Evolutionary conservation across 192 early-diverging fungal species (phyloP).

Genomic region (Mortierella antarctica): DNA sequence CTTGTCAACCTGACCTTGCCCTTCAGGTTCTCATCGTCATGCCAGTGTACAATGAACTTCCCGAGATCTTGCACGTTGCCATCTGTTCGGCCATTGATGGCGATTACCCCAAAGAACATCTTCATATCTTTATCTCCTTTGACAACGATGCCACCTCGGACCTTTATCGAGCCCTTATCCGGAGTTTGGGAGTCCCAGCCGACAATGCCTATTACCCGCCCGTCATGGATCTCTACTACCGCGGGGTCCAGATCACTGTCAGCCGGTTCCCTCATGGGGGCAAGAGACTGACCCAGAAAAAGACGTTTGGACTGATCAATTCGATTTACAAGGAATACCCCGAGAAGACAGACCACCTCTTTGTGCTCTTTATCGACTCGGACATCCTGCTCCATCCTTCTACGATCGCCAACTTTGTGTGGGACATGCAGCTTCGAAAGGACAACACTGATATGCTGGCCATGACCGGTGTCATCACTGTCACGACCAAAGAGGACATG

Average conservation of each 20-base stretch:
- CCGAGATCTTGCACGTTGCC: conserved; percentile 15
- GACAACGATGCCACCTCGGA: conserved; percentile 33
- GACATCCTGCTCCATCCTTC: conserved; percentile 53
- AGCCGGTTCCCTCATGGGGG: conserved; percentile 64
- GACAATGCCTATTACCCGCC: conserved; percentile 18
- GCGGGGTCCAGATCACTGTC: conserved; percentile 47
- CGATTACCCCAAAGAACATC: conserved; percentile 27
- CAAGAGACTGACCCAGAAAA: conserved; percentile 62
- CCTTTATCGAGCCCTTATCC: conserved; percentile 27
- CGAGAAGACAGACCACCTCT: conserved; percentile 30
- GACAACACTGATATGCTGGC: conserved; percentile 14
- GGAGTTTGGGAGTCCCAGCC: conserved; percentile 10
- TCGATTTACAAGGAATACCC: conserved; percentile 24
- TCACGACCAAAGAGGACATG: conserved; percentile 25
- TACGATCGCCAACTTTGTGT: conserved; percentile 52
- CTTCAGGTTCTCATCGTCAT: conserved; percentile 22
- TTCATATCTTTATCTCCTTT: conserved; percentile 24
- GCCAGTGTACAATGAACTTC: conserved; percentile 36
- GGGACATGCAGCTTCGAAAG: conserved; percentile 26
- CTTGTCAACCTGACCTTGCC: neutral
- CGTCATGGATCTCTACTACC: conserved; percentile 31
- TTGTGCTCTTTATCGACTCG: conserved; percentile 63
- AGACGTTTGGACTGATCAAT: conserved; percentile 47
- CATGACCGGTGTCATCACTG: conserved; percentile 25
- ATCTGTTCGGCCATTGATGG: conserved; percentile 32